Evolutionary conservation across 768 basidiomycete genomes (phyloP), one percentile per base, ranked within the genome.

Genomic region (Tricholoma saponaceum): DNA sequence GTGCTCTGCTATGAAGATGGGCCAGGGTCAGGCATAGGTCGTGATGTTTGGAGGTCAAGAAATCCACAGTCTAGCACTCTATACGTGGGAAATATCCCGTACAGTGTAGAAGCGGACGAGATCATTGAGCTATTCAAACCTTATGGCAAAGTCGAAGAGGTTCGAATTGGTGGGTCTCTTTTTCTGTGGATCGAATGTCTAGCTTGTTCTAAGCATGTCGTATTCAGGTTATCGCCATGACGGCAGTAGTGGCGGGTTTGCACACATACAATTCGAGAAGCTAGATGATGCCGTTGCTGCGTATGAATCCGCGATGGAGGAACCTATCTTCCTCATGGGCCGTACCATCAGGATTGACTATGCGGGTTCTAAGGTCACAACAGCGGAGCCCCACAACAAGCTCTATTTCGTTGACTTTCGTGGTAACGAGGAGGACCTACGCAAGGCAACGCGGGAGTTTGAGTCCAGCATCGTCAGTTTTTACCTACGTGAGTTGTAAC

Each of bases 71-170:
- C 67, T n/a, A 68, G 68, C 9, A 71, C 70, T 2, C 62, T 85
- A 51, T 84, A 69, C 44, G 61, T 83, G 30, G 79, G 75, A 8
- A 85, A 85, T 60, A n/a, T 85, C n/a, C 81, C 83, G 51, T 89
- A 71, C 66, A 70, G 63, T 16, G 62, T 70, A 37, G 75, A 72
- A 1, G 77, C 74, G 58, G 67, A 66, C 20, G 73, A 82, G 46
- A 50, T 85, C 10, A 56, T 67, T 39, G 72, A 75, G 4, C 69
- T 72, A 16, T 79, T 83, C 61, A 66, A 63, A 20, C 65, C 71
- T 23, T 83, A 78, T 62, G 84, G 83, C 7, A 57, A 67, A 20
- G 58, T 84, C 39, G 56, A 56, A 35, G 60, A 56, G 13, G 62
- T 83, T 43, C 67, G 67, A 33, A 50, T 85, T 44, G 66, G 83